These are phyloP conservation scores for Inonotus hispidus DNA, from an alignment of 1,284 basidiomycete genomes.

Conservation along the genomic window DNA sequence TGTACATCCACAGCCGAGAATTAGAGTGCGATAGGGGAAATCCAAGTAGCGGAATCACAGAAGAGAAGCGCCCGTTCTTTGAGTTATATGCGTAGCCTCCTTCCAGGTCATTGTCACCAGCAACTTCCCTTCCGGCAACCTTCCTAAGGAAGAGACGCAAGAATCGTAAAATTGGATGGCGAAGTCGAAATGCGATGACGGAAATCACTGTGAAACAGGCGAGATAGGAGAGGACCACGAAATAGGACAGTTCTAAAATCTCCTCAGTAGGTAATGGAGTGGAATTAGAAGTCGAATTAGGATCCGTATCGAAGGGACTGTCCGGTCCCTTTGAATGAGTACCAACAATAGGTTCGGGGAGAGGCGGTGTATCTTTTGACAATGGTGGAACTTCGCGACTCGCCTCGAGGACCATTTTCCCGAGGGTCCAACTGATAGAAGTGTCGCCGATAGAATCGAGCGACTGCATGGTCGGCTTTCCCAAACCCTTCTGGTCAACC, in stretches of 20 bases:
- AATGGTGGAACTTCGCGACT: constrained; percentile 71
- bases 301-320: not conserved
- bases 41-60: constrained; percentile 1
- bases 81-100: constrained; percentile 38
- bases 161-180: constrained; percentile 44
- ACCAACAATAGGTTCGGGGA: constrained; percentile 66
- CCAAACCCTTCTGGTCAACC: constrained; percentile 77
- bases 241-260: constrained; percentile 65
- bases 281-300: constrained; percentile 29
- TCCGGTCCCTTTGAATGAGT: not conserved
- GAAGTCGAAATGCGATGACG: constrained; percentile 47
- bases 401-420: constrained; percentile 97
- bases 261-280: constrained; percentile 54
- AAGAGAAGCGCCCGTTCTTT: constrained; percentile 10
- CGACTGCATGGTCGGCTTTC: constrained; percentile 80
- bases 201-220: constrained; percentile 37
- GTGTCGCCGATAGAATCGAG: constrained; percentile 89
- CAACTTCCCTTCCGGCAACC: constrained; percentile 31
- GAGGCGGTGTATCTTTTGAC: constrained; percentile 42
- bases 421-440: constrained; percentile 95
- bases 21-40: constrained; percentile 27
- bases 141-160: constrained; percentile 43
- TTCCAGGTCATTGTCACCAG: constrained; percentile 47
- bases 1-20: constrained; percentile 28
- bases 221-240: constrained; percentile 51